phyloP scores from a whole-genome alignment of 768 basidiomycete genomes.

The Suillus bovinus region DNA sequence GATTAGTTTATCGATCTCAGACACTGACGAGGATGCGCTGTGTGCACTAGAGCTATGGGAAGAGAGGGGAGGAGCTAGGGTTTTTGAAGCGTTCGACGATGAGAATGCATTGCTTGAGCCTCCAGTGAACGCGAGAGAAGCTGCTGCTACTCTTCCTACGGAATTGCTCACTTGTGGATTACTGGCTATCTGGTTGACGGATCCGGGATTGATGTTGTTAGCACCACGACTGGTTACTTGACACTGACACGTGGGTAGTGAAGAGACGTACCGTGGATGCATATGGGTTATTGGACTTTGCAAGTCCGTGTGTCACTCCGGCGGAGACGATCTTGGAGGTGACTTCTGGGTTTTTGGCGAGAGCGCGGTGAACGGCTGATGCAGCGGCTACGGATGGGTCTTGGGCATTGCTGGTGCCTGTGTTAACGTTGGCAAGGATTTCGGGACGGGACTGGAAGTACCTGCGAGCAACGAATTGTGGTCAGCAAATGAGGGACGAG shows the following conservation, averaged over 20 bases:
- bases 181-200: constrained; percentile 27
- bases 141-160: constrained; percentile 59
- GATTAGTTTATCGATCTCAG: constrained; percentile 28
- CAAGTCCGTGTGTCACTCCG: constrained; percentile 38
- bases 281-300: constrained; percentile 37
- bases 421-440: constrained; percentile 39
- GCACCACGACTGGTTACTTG: not conserved
- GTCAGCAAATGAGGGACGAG: constrained; percentile 1
- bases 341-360: constrained; percentile 43
- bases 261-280: constrained; percentile 35
- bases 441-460: constrained; percentile 77
- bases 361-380: constrained; percentile 46
- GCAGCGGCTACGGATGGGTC: constrained; percentile 30
- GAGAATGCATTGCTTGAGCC: not conserved
- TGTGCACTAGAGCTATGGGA: constrained; percentile 13
- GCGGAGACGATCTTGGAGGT: constrained; percentile 42
- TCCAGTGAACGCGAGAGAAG: constrained; percentile 44
- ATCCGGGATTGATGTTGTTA: not conserved
- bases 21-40: constrained; percentile 26
- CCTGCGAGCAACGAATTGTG: constrained; percentile 36
- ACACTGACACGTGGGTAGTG: not conserved
- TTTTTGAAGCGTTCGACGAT: not conserved
- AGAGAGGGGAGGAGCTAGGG: constrained; percentile 17
- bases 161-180: constrained; percentile 43
- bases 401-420: constrained; percentile 8